Evolutionary conservation across 2,329 filamentous ascomycete genomes (phyloP), one percentile per base, ranked within the genome.

Genomic region (Aspergillus niger): DNA sequence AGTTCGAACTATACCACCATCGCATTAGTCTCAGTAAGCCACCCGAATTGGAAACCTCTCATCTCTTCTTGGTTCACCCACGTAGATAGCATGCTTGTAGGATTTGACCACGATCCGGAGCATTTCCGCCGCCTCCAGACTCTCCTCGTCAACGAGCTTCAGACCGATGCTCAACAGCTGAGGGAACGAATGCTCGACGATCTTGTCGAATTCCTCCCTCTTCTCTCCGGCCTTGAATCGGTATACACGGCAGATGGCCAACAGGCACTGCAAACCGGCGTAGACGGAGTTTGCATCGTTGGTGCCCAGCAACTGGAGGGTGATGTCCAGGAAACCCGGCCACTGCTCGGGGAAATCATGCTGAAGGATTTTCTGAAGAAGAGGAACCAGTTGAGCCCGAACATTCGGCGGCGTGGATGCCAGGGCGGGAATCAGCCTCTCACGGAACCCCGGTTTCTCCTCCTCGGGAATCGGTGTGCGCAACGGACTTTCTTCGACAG

Each of bases 31-130:
- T 30, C 36, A 50, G 52, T 17, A 26, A 49, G 13, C 24, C 54
- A 60, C 28, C 26, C 30, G 30, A 15, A 26, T 17, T 39, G 24
- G 2, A 22, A 8, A 7, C 8, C 10, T 32, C 24, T 38, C 51
- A 41, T 26, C 22, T 15, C 38, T 24, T 39, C 32, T 39, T 28
- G 50, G 55, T 54, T 44, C 61, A 82, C 89, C 72, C 81, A 96
- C 91, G 84, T 96, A 99, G 71, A 96, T 96, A 51, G 95, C 93
- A 80, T 99, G 94, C 81, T 99, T 99, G 80, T 96, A 99, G 39
- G 92, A 89, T 82, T 99, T 99, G 72, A 99, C 85, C 58, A 96
- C 91, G 60, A 96, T 89, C 74, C 96, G 91, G 68, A 99, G 83
- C 91, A 99, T 98, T 81, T 98, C 95, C 61, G 91, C 94, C 17